Conservation (phyloP, 495 filamentous ascomycete genomes). For the Clohesyomyces aquaticus region DNA sequence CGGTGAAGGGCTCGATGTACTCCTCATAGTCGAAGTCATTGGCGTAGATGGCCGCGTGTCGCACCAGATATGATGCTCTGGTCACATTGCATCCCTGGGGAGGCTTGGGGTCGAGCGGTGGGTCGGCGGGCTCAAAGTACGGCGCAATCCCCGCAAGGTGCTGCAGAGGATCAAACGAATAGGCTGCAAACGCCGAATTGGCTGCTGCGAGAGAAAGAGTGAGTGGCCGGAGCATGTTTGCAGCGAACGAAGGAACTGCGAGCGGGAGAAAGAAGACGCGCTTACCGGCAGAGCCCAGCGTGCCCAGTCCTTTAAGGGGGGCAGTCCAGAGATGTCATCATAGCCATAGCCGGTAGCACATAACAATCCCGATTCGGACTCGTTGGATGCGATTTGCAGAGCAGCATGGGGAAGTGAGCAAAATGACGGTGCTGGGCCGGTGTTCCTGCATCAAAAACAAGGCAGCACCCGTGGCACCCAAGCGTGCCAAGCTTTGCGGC, state of each 20-base stretch:
- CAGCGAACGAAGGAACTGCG: conserved; percentile 3
- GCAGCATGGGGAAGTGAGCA: no score
- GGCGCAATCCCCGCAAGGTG: conserved; percentile 56
- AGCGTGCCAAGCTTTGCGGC: no score
- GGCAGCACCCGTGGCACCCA: no score
- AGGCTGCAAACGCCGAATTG: conserved; percentile 39
- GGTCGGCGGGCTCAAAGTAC: conserved; percentile 55
- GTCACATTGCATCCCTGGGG: conserved; percentile 51
- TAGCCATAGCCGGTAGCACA: no score
- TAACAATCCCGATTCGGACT: no score
- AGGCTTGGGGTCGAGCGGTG: conserved; percentile 42
- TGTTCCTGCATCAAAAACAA: no score
- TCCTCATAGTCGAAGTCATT: conserved; percentile 56
- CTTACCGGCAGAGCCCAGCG: background rate
- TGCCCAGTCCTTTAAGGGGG: no score
- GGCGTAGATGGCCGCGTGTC: conserved; percentile 56
- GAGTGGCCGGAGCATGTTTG: conserved; percentile 30
- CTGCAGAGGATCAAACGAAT: conserved; percentile 53
- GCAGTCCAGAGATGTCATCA: no score
- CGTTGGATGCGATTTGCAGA: no score
- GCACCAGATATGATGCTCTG: conserved; percentile 51
- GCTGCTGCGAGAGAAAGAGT: conserved; percentile 26
- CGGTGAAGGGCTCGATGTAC: conserved; percentile 54
- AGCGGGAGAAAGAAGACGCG: background rate
- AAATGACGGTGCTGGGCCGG: no score